Conservation (phyloP, 768 basidiomycete genomes). For the Termitomyces titanicus region DNA sequence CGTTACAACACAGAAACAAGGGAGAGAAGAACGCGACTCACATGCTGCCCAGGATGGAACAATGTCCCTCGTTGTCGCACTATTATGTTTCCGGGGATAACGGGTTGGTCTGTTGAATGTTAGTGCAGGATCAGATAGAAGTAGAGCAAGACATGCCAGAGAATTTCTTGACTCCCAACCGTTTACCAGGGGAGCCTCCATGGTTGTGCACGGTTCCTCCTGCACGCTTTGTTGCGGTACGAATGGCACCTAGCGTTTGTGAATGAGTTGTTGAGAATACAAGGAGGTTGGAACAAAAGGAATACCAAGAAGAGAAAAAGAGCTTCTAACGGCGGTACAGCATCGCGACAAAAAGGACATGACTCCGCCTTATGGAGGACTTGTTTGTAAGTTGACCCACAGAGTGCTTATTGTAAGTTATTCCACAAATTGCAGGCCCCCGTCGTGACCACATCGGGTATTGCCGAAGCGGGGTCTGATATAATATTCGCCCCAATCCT, state of each 20-base stretch:
- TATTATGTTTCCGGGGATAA: conserved; percentile 94
- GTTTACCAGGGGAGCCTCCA: conserved; percentile 88
- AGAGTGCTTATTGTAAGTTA: too few relatives aligned
- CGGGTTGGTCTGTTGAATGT: conserved; percentile 68
- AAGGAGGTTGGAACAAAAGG: not conserved
- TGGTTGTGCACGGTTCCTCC: conserved; percentile 94
- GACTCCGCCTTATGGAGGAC: not conserved
- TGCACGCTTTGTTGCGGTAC: conserved; percentile 95
- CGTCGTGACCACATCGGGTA: conserved; percentile 28
- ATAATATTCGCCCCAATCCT: conserved; percentile 26
- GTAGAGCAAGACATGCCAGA: conserved; percentile 54
- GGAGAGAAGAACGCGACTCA: conserved; percentile 32
- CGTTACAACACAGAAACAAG: not conserved
- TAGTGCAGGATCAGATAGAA: not conserved
- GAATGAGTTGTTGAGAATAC: not conserved
- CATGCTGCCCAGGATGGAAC: conserved; percentile 94
- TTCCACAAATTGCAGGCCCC: conserved; percentile 8
- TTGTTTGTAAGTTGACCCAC: not conserved
- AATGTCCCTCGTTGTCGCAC: conserved; percentile 90
- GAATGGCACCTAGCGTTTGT: conserved; percentile 58
- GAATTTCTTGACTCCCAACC: conserved; percentile 94
- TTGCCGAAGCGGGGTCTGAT: conserved; percentile 29
- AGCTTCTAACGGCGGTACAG: conserved; percentile 31
- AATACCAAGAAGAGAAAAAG: conserved; percentile 49
- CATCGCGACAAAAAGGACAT: conserved; percentile 52